Evolutionary conservation across 2,329 filamentous ascomycete species (phyloP).

Genomic region (Colletotrichum gloeosporioides): DNA sequence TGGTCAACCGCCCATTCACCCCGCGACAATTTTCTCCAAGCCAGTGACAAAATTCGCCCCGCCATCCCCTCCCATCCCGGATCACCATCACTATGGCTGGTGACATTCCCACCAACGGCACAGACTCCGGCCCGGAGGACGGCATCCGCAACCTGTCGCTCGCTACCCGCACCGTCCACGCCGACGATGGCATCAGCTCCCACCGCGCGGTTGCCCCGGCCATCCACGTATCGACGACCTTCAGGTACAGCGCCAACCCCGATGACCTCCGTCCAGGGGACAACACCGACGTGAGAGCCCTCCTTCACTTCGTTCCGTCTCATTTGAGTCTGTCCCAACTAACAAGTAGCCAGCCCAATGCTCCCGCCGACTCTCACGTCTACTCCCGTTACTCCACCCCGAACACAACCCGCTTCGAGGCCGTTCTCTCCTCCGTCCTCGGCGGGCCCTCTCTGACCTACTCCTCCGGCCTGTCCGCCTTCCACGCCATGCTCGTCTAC

Average conservation of each 20-base stretch:
- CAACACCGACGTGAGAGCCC: conserved; percentile 59
- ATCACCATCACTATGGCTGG: not conserved
- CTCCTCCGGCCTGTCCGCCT: conserved; percentile 82
- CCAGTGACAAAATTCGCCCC: not conserved
- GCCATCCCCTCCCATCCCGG: not conserved
- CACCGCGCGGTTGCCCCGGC: conserved; percentile 85
- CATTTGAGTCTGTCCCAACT: not conserved
- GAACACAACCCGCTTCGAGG: conserved; percentile 84
- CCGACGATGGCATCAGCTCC: conserved; percentile 77
- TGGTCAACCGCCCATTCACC: not conserved
- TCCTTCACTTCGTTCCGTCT: not conserved
- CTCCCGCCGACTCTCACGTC: conserved; percentile 69
- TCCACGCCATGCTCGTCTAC: conserved; percentile 86
- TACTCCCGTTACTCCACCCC: conserved; percentile 85
- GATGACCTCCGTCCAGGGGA: conserved; percentile 60
- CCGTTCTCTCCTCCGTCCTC: conserved; percentile 77
- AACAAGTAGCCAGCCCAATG: conserved; percentile 44
- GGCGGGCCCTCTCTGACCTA: conserved; percentile 77
- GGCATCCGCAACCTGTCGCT: conserved; percentile 52
- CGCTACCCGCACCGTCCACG: conserved; percentile 79
- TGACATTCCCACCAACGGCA: not conserved
- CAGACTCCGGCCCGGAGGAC: not conserved
- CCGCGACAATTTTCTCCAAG: not conserved
- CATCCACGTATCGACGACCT: conserved; percentile 91
- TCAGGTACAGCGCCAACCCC: conserved; percentile 78